Percentiles rank a stretch among this genome's conserved stretches.
These are phyloP conservation scores for Boletus sp. DNA, from an alignment of 768 basidiomycete genomes.

Conservation along the genomic window DNA sequence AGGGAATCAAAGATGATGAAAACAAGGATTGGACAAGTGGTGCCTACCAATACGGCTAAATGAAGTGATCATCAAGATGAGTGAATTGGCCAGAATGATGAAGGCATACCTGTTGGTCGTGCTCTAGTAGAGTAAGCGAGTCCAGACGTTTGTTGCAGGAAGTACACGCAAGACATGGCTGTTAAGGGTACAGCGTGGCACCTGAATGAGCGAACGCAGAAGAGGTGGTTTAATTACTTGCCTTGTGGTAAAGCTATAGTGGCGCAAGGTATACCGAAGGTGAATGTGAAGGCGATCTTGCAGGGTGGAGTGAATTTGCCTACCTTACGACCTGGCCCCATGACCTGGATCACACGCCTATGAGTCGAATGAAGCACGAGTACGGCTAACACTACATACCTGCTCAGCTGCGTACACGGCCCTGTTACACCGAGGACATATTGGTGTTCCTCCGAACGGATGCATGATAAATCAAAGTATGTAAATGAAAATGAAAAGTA, in stretches of 20 bases:
- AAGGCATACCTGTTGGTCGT: conserved; percentile 68
- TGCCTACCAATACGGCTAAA: conserved; percentile 46
- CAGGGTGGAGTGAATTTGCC: conserved; percentile 20
- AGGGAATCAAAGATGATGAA: neutral
- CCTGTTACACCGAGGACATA: conserved; percentile 73
- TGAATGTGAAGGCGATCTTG: conserved; percentile 4
- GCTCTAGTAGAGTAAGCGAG: conserved; percentile 74
- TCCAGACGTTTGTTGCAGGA: conserved; percentile 78
- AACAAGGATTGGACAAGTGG: neutral
- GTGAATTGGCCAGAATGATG: neutral
- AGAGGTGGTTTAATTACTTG: conserved; percentile 22
- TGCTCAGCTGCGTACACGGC: conserved; percentile 88
- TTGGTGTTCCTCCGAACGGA: conserved; percentile 67
- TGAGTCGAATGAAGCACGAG: neutral
- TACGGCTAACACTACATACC: conserved; percentile 38
- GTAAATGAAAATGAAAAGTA: neutral
- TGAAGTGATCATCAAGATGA: conserved; percentile 1
- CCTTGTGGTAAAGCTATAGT: conserved; percentile 77
- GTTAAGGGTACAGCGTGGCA: neutral
- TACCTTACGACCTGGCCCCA: conserved; percentile 90
- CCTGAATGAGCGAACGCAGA: conserved; percentile 1
- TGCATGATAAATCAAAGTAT: conserved; percentile 46
- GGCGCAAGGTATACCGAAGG: neutral
- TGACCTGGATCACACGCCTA: conserved; percentile 45
- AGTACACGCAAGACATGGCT: conserved; percentile 81